Percentiles rank a stretch among this genome's conserved stretches.
These are phyloP conservation scores for Pistacia integerrima DNA, from an alignment of 345 rosid genomes.

Conservation along the genomic window DNA sequence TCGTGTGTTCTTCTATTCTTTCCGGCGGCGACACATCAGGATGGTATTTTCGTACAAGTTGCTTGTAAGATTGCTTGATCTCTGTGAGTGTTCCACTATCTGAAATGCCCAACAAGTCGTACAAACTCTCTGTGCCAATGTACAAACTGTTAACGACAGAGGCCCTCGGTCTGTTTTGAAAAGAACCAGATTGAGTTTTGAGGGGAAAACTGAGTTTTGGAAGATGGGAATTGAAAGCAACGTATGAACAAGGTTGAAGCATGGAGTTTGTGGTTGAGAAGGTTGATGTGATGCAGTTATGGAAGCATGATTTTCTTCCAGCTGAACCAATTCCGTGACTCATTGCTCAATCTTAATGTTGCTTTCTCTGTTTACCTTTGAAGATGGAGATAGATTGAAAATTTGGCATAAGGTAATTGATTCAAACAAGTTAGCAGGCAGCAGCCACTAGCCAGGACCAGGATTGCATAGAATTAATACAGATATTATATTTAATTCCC, in stretches of 20 bases:
- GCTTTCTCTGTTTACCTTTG: not conserved
- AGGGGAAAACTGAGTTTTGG: not conserved
- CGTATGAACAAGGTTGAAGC: not conserved
- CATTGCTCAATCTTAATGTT: not conserved
- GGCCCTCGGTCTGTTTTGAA: not conserved
- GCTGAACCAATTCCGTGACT: not conserved
- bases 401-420: not conserved
- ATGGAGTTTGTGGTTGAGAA: not conserved
- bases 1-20: conserved; percentile 20
- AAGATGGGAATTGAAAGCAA: conserved; percentile 8
- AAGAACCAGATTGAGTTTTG: conserved; percentile 13
- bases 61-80: conserved; percentile 36
- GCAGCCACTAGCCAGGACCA: not conserved
- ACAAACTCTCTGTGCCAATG: conserved; percentile 15
- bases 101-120: conserved; percentile 29
- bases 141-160: not conserved
- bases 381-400: not conserved
- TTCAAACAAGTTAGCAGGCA: not conserved
- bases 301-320: not conserved
- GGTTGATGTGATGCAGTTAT: not conserved
- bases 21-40: conserved; percentile 29
- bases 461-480: no score
- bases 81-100: conserved; percentile 20
- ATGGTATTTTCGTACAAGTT: conserved; percentile 27
- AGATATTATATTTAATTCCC: no score